Conservation (phyloP, 345 rosid species). For the Stellera chamaejasme region DNA sequence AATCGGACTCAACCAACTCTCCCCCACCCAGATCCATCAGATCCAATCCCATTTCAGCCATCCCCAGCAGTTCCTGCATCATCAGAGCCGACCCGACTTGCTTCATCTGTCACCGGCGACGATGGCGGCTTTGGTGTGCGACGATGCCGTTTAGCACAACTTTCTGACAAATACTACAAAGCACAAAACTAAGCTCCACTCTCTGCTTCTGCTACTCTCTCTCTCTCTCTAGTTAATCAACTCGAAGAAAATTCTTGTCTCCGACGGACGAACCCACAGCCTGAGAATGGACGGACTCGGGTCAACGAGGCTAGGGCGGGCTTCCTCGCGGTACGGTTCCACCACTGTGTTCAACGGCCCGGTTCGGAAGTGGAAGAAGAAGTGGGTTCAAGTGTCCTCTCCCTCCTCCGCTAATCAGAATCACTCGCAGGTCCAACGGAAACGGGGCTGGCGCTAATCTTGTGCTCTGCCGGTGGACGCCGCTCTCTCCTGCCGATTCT, state of each 20-base stretch:
- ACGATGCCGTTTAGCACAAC: no score
- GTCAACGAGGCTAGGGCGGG: slow-evolving; percentile 63
- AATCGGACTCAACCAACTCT: no score
- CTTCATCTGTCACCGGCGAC: no score
- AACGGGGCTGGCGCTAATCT: slow-evolving; percentile 38
- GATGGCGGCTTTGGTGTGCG: no score
- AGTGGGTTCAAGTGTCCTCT: slow-evolving; percentile 85
- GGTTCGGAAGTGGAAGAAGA: slow-evolving; percentile 95
- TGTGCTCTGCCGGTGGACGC: slow-evolving; percentile 92
- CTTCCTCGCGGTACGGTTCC: slow-evolving; percentile 74
- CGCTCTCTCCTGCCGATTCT: slow-evolving; percentile 36
- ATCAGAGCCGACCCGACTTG: no score
- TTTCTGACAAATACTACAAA: neutral
- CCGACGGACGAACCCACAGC: no score
- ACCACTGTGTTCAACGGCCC: slow-evolving; percentile 80
- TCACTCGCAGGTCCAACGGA: slow-evolving; percentile 32
- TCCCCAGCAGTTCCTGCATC: no score
- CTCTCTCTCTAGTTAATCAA: neutral
- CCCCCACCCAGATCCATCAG: no score
- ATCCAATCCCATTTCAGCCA: no score
- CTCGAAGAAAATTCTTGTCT: no score
- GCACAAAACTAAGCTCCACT: slow-evolving; percentile 1
- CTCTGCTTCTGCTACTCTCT: neutral
- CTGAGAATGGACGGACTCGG: slow-evolving; percentile 76
- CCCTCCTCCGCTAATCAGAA: slow-evolving; percentile 26